Evolutionary conservation across 164 flowering plant genomes (phyloP), one percentile per base, ranked within the genome.

Genomic region (Paratinospora sagittata): DNA sequence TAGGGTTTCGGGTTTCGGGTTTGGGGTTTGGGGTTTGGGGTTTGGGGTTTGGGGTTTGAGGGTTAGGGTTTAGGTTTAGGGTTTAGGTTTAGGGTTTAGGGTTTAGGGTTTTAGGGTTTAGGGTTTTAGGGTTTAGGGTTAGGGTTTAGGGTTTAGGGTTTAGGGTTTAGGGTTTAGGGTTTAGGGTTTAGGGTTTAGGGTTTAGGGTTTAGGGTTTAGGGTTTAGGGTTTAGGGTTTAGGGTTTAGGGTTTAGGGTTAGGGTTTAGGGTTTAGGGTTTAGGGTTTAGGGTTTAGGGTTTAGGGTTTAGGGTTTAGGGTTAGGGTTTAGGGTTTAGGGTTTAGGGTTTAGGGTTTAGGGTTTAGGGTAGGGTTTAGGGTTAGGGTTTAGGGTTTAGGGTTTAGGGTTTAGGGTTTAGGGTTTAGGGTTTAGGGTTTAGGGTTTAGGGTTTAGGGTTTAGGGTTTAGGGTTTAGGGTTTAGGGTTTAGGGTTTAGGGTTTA

Each of bases 1-100:
- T 71, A 61, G 66, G 73, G 73, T 70, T 70, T 70, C 36, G 63
- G 73, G 73, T 55, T 70, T 70, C n/a, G n/a, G n/a, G n/a, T 70
- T 70, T 21, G 55, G 73, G 73, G 37, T 70, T 70, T 30, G 41
- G 73, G 73, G 61, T 70, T 70, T 49, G 36, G 73, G 73, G 24
- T 70, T 70, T 49, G n/a, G 67, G 73, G 37, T 37, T 70, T 16
- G 11, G 63, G 73, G 34, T 55, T 70, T 39, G 21, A 66, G 66
- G n/a, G n/a, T n/a, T 70, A 70, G 73, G 73, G 73, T 69, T 69
- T 69, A 69, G 72, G 72, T 70, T 70, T 70, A 70, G 73, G 73
- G 73, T 70, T 70, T 70, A 70, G 73, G 73, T 66, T 70, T 68
- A 23, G 39, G 61, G n/a, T n/a, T n/a, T n/a, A n/a, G n/a, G n/a